Evolutionary conservation across 2,329 filamentous ascomycete species (phyloP).

Genomic region (Eutypella sp.): DNA sequence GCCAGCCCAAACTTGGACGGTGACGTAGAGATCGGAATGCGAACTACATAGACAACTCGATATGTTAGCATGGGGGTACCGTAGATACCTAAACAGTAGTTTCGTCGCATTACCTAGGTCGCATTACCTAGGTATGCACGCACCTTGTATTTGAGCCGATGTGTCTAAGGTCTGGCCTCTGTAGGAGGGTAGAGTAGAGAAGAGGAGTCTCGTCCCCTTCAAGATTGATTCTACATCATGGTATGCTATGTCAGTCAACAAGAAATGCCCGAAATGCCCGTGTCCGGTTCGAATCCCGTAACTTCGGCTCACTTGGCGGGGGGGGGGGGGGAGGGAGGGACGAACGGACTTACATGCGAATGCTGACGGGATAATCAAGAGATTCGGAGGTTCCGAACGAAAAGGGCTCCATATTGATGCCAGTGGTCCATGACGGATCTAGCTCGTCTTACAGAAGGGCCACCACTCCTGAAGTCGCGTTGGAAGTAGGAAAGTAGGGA

Average conservation of each 20-base stretch:
- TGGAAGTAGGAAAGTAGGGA: background rate
- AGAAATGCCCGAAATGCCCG: no score
- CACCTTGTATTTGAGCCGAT: constrained; percentile 80
- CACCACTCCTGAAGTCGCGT: no score
- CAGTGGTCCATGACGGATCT: constrained; percentile 8
- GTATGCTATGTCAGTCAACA: constrained; percentile 12
- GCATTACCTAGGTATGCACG: constrained; percentile 3
- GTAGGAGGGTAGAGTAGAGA: constrained; percentile 72
- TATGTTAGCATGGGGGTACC: constrained; percentile 18
- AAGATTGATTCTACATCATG: constrained; percentile 39
- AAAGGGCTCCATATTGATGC: constrained; percentile 75
- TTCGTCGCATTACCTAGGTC: background rate
- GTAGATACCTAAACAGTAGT: background rate
- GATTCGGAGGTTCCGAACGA: constrained; percentile 89
- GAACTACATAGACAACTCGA: constrained; percentile 46
- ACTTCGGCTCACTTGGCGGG: no score
- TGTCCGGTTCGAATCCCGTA: no score
- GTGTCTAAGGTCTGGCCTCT: constrained; percentile 75
- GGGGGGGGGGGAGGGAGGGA: no score
- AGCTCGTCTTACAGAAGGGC: constrained; percentile 1
- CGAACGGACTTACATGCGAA: constrained; percentile 51
- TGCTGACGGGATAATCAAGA: constrained; percentile 66
- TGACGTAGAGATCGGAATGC: constrained; percentile 86
- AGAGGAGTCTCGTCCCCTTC: constrained; percentile 74
- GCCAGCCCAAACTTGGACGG: constrained; percentile 89